Conservation (phyloP, 257 asterid species). For the Solanum okadae region DNA sequence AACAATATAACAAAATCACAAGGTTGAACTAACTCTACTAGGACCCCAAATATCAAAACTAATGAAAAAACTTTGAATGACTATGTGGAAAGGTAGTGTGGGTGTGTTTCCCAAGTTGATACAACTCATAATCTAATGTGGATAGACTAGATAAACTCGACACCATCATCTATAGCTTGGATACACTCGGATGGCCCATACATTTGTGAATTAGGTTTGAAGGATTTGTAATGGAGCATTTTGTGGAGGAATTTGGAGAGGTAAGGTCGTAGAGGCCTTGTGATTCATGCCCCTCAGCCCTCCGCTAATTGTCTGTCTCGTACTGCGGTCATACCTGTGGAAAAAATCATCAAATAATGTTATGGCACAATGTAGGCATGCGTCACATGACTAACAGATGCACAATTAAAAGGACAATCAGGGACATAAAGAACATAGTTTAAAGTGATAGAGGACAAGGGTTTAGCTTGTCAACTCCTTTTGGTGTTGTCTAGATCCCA, state of each 20-base stretch:
- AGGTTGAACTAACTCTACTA: no score
- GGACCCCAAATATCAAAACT: no score
- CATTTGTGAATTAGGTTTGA: not conserved
- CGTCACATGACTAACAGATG: no score
- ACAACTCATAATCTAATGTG: not conserved
- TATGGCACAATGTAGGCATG: no score
- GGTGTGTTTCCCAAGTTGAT: not conserved
- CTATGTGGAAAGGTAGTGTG: not conserved
- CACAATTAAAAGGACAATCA: not conserved
- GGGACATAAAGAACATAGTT: not conserved
- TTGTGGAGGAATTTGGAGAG: not conserved
- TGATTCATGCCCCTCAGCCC: not conserved
- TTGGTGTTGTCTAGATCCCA: not conserved
- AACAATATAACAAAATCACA: no score
- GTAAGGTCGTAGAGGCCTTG: not conserved
- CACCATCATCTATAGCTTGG: not conserved
- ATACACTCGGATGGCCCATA: not conserved
- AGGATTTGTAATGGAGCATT: not conserved
- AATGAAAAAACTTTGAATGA: no score
- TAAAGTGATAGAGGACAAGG: not conserved
- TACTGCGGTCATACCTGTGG: not conserved
- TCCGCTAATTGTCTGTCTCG: not conserved
- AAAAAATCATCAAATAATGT: no score
- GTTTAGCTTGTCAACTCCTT: not conserved
- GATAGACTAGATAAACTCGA: not conserved